phyloP scores from a whole-genome alignment of 1,284 basidiomycete genomes.

The Entoloma clypeatum region DNA sequence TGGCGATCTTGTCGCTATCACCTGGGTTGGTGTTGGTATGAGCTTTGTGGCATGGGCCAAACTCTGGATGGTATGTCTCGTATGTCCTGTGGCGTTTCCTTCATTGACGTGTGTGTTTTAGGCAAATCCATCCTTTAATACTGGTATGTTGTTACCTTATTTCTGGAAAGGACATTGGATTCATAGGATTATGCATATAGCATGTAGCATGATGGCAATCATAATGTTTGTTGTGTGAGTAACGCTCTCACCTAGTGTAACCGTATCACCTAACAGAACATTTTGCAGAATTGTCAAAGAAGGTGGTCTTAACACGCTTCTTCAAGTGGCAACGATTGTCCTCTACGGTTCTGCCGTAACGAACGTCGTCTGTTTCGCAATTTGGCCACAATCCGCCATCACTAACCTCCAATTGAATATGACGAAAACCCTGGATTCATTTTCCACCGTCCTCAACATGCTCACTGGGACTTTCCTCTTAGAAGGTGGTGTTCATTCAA shows the following conservation, averaged over 20 bases:
- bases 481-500: slow-evolving; percentile 53
- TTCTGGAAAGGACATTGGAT: background rate
- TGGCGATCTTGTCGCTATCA: slow-evolving; percentile 63
- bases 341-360: slow-evolving; percentile 73
- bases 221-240: slow-evolving; percentile 81
- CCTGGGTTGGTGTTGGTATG: slow-evolving; percentile 84
- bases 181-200: slow-evolving; percentile 37
- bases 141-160: slow-evolving; percentile 49
- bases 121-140: slow-evolving; percentile 85
- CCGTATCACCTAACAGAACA: slow-evolving; percentile 1
- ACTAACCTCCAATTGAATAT: slow-evolving; percentile 81
- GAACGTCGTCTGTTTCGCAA: slow-evolving; percentile 76
- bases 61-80: slow-evolving; percentile 66
- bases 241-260: background rate
- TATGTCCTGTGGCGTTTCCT: background rate
- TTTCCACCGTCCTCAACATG: slow-evolving; percentile 78
- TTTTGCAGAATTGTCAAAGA: slow-evolving; percentile 78
- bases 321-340: slow-evolving; percentile 77
- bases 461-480: slow-evolving; percentile 82
- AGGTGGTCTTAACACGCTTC: slow-evolving; percentile 72
- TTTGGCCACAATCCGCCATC: slow-evolving; percentile 87
- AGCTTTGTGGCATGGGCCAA: slow-evolving; percentile 83
- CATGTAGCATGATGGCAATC: slow-evolving; percentile 89
- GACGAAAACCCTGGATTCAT: slow-evolving; percentile 82
- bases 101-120: slow-evolving; percentile 15